These are phyloP conservation scores for Candida coquimbonensis DNA, from an alignment of 805 yeast genomes.

Conservation along the genomic window DNA sequence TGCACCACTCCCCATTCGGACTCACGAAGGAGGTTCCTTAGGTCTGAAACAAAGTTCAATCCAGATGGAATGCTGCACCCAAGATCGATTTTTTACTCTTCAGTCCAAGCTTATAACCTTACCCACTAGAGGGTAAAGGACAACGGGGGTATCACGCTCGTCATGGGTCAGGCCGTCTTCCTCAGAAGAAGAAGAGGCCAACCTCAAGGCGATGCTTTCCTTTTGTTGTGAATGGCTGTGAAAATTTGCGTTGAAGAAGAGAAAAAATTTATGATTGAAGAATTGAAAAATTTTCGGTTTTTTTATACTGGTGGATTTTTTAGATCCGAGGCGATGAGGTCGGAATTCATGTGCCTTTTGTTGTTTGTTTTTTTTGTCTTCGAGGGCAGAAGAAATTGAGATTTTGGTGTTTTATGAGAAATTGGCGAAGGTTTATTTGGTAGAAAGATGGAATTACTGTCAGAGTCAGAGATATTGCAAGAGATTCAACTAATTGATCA, in stretches of 20 bases:
- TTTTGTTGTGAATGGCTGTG: constrained; percentile 55
- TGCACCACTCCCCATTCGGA: constrained; percentile 64
- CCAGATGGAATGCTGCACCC: constrained; percentile 69
- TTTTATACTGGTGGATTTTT: background rate
- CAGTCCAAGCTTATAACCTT: constrained; percentile 42
- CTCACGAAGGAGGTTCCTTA: constrained; percentile 71
- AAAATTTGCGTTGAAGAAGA: constrained; percentile 42
- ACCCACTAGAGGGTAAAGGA: constrained; percentile 10
- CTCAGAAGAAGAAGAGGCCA: constrained; percentile 34
- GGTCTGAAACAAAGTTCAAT: constrained; percentile 35
- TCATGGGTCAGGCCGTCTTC: constrained; percentile 54
- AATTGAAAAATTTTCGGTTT: background rate
- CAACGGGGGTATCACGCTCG: constrained; percentile 46
- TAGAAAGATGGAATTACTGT: no score
- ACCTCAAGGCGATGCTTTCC: constrained; percentile 63
- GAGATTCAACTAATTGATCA: constrained; percentile 1
- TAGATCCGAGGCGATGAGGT: background rate
- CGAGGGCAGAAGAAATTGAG: no score
- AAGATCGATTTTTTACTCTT: constrained; percentile 56
- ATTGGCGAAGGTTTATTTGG: background rate
- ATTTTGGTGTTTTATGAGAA: no score
- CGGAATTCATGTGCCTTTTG: background rate
- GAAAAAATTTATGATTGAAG: background rate
- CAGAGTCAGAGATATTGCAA: background rate
- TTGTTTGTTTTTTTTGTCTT: background rate